Evolutionary conservation across 2,329 filamentous ascomycete genomes (phyloP).

Genomic region (Mycogone perniciosa): DNA sequence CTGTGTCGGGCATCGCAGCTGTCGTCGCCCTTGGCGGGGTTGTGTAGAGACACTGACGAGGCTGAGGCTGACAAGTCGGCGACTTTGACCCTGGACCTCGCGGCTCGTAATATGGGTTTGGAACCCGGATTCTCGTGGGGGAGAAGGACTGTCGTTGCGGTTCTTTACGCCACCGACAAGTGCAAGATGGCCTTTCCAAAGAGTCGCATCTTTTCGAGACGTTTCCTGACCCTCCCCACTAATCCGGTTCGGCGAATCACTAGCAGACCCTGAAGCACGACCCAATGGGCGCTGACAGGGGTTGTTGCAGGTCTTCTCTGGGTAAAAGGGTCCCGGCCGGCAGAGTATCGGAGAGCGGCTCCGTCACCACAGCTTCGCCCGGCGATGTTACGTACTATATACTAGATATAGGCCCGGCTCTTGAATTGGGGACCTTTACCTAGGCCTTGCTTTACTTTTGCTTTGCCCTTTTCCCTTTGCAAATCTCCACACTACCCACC

Average conservation of each 20-base stretch:
- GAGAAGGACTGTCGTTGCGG: neutral
- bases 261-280: constrained; percentile 4
- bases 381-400: no score
- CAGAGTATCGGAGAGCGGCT: no score
- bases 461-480: neutral
- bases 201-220: neutral
- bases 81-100: neutral
- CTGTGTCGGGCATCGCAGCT: constrained; percentile 22
- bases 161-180: neutral
- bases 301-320: no score
- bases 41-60: neutral
- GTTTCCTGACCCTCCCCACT: neutral
- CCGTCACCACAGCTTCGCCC: no score
- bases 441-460: no score
- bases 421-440: no score
- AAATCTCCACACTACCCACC: neutral
- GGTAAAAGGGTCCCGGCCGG: no score
- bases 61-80: neutral
- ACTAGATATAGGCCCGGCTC: no score
- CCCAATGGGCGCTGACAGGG: neutral
- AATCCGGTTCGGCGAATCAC: constrained; percentile 9
- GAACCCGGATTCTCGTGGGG: neutral
- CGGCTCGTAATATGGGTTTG: neutral
- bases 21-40: neutral
- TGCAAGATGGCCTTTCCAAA: constrained; percentile 6